phyloP scores from a whole-genome alignment of 2,329 filamentous ascomycete genomes.

The Dactylonectria macrodidyma region DNA sequence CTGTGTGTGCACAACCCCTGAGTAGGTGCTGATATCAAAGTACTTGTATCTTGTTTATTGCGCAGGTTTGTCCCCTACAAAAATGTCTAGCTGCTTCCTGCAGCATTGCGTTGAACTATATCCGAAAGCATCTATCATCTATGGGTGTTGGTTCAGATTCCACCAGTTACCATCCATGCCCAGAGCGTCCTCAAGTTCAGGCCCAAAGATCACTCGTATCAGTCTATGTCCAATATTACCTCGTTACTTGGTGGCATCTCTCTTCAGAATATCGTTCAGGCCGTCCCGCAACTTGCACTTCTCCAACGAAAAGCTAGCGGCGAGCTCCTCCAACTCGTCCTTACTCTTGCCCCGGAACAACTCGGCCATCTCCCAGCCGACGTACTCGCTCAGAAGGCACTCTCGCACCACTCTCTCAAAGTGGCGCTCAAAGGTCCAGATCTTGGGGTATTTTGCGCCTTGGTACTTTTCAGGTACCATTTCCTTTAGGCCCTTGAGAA shows the following conservation, averaged over 20 bases:
- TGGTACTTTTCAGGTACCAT: slow-evolving; percentile 58
- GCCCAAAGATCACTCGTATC: neutral
- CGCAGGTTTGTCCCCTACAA: no score
- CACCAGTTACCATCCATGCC: neutral
- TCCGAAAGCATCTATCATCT: neutral
- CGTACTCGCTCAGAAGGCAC: slow-evolving; percentile 61
- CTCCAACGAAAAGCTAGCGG: slow-evolving; percentile 66
- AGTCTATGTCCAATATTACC: neutral
- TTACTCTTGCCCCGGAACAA: slow-evolving; percentile 66
- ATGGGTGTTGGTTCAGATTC: neutral
- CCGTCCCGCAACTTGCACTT: slow-evolving; percentile 66
- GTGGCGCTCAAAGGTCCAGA: slow-evolving; percentile 67
- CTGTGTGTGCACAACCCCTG: no score
- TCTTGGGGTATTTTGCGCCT: slow-evolving; percentile 63
- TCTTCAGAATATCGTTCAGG: slow-evolving; percentile 65
- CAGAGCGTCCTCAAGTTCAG: neutral
- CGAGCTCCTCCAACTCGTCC: slow-evolving; percentile 68
- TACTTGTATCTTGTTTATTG: no score
- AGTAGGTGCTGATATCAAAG: no score
- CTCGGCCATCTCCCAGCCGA: slow-evolving; percentile 69
- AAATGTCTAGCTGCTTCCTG: no score
- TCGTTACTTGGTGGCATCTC: slow-evolving; percentile 20
- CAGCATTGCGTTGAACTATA: no score
- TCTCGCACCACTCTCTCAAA: slow-evolving; percentile 61
- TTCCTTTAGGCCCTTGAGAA: slow-evolving; percentile 58